A percentile compares a stretch with the other conserved stretches of the same genome.
Conservation (phyloP, 139 green algal species). For the Closterium sp. region DNA sequence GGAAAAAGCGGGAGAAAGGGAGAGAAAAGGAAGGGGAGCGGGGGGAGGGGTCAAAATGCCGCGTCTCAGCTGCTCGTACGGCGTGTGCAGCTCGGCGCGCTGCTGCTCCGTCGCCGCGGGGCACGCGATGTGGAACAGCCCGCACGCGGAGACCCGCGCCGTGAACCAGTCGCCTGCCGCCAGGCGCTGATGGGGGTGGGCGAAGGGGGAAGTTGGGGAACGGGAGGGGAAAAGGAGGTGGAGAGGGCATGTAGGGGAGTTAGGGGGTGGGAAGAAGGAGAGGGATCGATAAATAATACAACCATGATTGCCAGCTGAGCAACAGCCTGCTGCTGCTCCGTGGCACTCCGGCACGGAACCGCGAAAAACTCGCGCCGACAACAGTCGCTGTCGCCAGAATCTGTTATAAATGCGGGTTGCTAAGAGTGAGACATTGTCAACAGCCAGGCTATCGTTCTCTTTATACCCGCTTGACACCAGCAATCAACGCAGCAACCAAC, state of each 20-base stretch:
- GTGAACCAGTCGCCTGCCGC: constrained; percentile 95
- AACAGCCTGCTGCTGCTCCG: neutral
- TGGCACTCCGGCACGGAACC: neutral
- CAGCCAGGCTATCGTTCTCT: no score
- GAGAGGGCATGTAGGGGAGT: no score
- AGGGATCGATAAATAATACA: no score
- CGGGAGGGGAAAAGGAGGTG: neutral
- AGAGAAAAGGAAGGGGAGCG: neutral
- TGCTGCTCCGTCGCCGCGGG: constrained; percentile 25
- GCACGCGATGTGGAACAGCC: constrained; percentile 86
- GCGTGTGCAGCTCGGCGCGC: constrained; percentile 38
- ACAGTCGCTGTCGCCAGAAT: no score
- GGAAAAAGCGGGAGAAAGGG: neutral
- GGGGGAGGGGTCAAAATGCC: constrained; percentile 41
- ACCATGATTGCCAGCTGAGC: no score
- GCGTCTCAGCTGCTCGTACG: constrained; percentile 79
- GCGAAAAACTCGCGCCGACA: neutral
- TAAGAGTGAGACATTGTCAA: neutral
- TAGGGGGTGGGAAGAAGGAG: neutral
- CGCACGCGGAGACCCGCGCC: constrained; percentile 84
- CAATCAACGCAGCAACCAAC: no score
- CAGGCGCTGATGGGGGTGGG: constrained; percentile 69
- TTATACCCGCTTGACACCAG: no score
- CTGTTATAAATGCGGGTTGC: neutral
- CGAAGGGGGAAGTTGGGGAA: neutral